Base-by-base conservation (phyloP, 2,329 filamentous ascomycete species). In the Amauroascus verrucosus region DNA sequence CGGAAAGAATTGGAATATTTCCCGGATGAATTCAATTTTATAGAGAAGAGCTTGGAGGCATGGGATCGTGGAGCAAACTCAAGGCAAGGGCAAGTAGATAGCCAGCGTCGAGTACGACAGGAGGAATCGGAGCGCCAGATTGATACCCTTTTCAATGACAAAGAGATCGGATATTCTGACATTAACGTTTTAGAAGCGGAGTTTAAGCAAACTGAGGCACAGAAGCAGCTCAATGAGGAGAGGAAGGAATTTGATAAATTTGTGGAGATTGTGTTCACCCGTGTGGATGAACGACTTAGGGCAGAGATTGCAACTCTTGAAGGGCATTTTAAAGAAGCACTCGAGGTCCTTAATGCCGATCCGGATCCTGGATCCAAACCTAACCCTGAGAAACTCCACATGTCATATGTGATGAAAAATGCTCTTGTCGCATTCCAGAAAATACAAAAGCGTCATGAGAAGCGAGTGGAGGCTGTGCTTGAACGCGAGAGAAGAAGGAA, bases 81-180 rank as follows among this genome's bases (percentile, higher is more conserved):
- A 30, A 69, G 65, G 6, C 74, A 75, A 32, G 67, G 69, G 30
- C 68, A 71, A 53, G 62, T 76, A 32, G 76, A 78, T 8, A 66
- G 66, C 24, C 75, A 76, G 37, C 75, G 77, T 3, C 68, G 69
- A 54, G 64, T 64, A 51, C 74, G 78, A 13, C 75, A 77, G 61
- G 72, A 76, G 52, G 72, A 77, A 56, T 75, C 72, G 2, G 76
- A 80, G 58, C 66, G 65, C n/a, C 69, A 72, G 46, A 77, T 77
- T 30, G 75, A 80, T 57, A 69, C 70, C 0, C 67, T 80, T 1
- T 81, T 79, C 65, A 75, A 80, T 57, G 72, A 72, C 47, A 73
- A 79, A 52, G 74, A 79, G 58, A 79, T 81, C 43, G 77, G 76
- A 0, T 80, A 81, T 61, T 76, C 76, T 11, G 77, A 80, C 47